Conservation (phyloP, 768 basidiomycete species). For the Russula lepida region DNA sequence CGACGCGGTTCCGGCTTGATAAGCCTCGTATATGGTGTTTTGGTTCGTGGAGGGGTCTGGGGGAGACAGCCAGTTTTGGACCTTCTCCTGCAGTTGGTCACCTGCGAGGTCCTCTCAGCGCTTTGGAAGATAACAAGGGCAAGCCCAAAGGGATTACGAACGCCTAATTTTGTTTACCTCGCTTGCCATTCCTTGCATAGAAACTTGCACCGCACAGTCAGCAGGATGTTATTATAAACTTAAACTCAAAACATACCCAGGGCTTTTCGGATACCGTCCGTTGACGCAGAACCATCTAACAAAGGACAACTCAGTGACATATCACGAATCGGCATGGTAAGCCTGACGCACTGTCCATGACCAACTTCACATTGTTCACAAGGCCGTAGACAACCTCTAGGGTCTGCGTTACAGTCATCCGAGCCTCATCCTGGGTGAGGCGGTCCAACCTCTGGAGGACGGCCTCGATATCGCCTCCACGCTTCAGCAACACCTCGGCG, state of each 20-base stretch:
- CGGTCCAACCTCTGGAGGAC: constrained; percentile 5
- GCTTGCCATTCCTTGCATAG: background rate
- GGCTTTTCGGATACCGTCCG: background rate
- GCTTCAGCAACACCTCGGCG: background rate
- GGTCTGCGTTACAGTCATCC: constrained; percentile 1
- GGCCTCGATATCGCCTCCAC: background rate
- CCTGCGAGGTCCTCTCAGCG: background rate
- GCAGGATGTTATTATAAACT: background rate
- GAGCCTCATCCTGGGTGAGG: constrained; percentile 5
- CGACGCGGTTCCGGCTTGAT: background rate
- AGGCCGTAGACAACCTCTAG: constrained; percentile 1
- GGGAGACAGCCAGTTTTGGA: background rate
- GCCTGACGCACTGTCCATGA: background rate
- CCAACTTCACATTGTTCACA: constrained; percentile 2
- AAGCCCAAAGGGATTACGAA: background rate
- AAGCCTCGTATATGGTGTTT: background rate
- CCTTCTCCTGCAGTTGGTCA: background rate
- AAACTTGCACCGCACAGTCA: background rate
- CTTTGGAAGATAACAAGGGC: background rate
- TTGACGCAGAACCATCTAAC: background rate
- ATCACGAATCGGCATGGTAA: background rate
- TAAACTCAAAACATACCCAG: background rate
- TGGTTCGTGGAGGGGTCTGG: background rate
- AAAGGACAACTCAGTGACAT: background rate
- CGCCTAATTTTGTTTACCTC: background rate